These are phyloP conservation scores for Mortierella sp. DNA, from an alignment of 371 early-diverging fungal genomes.

Conservation along the genomic window DNA sequence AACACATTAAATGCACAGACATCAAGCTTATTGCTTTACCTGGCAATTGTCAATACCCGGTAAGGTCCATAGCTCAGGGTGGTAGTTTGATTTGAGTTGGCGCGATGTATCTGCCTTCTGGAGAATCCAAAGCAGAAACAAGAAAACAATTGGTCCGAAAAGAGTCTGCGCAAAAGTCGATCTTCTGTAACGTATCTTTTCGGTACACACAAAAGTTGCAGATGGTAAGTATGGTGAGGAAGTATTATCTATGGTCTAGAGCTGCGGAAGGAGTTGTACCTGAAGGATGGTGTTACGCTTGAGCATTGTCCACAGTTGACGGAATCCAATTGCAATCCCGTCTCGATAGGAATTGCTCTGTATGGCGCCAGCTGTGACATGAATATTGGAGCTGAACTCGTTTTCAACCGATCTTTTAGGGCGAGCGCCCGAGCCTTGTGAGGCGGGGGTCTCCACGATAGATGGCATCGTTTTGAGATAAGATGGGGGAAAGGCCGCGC, in stretches of 20 bases:
- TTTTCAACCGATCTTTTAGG: constrained; percentile 1
- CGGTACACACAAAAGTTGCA: background rate
- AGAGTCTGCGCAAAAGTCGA: constrained; percentile 74
- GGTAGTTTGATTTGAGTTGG: constrained; percentile 58
- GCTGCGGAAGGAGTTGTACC: constrained; percentile 44
- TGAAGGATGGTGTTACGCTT: constrained; percentile 73
- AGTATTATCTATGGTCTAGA: background rate
- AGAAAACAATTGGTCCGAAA: constrained; percentile 73
- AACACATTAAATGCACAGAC: background rate
- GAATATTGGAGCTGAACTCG: background rate
- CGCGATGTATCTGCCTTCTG: constrained; percentile 70
- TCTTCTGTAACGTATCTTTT: constrained; percentile 59
- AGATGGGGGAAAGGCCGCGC: background rate
- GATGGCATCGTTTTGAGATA: constrained; percentile 1
- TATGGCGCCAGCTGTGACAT: background rate
- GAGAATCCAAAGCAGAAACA: constrained; percentile 71
- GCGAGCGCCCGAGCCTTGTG: constrained; percentile 4
- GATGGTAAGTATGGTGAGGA: background rate
- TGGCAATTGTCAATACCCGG: constrained; percentile 68
- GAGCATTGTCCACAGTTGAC: constrained; percentile 73
- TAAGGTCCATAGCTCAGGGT: constrained; percentile 66
- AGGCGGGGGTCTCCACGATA: background rate
- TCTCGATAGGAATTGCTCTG: constrained; percentile 33
- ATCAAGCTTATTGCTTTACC: constrained; percentile 40
- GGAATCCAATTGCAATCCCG: constrained; percentile 38